A percentile compares a stretch with the other conserved stretches of the same genome.
Evolutionary conservation across 2,329 filamentous ascomycete genomes (phyloP).

Genomic region (Stagonosporopsis rhizophila): DNA sequence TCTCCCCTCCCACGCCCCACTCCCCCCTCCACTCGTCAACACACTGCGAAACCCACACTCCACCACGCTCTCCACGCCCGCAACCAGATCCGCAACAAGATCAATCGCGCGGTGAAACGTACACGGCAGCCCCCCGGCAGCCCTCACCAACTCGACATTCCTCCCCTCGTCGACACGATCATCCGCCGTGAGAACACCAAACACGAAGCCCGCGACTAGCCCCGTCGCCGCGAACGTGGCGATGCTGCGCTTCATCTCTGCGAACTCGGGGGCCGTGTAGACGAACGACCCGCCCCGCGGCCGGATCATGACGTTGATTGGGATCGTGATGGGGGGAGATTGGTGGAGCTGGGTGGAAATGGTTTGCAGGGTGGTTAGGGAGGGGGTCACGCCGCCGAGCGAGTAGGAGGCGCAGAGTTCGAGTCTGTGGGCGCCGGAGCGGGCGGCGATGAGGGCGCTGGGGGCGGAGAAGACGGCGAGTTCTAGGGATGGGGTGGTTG

Average conservation of each 20-base stretch:
- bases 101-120: conserved; percentile 66
- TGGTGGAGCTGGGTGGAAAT: neutral
- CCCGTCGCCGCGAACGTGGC: conserved; percentile 39
- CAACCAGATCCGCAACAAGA: conserved; percentile 39
- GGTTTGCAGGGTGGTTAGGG: conserved; percentile 34
- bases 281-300: conserved; percentile 56
- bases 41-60: conserved; percentile 56
- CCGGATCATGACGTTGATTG: conserved; percentile 62
- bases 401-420: conserved; percentile 57
- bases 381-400: conserved; percentile 54
- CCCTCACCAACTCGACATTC: conserved; percentile 52
- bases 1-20: conserved; percentile 46
- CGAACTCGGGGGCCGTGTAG: conserved; percentile 53
- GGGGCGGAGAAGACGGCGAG: conserved; percentile 57
- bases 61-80: conserved; percentile 49
- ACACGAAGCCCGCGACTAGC: conserved; percentile 58
- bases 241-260: conserved; percentile 54
- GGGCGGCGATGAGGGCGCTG: conserved; percentile 54
- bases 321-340: conserved; percentile 21
- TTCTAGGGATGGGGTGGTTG: conserved; percentile 50
- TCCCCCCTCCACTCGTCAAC: conserved; percentile 57
- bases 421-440: conserved; percentile 57
- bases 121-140: conserved; percentile 54
- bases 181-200: conserved; percentile 54
- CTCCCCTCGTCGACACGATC: conserved; percentile 51